These are phyloP conservation scores for Kitagawia praeruptora DNA, from an alignment of 129 eudicot species.

Conservation along the genomic window DNA sequence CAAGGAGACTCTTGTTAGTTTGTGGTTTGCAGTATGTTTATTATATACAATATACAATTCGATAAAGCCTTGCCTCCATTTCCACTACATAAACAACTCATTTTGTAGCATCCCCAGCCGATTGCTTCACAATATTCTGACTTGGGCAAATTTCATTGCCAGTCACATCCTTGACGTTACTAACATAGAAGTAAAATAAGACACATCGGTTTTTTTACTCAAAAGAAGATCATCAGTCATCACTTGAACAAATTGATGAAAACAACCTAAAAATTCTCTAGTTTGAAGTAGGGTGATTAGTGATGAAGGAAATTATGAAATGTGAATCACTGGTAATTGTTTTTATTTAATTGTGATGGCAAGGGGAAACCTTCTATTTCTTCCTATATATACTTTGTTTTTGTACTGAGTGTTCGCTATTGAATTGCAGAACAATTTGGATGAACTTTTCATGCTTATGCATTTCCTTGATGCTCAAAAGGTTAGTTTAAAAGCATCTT, in stretches of 20 bases:
- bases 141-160: background rate
- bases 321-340: background rate
- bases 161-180: background rate
- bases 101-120: background rate
- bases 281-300: background rate
- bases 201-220: background rate
- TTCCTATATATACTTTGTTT: background rate
- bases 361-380: background rate
- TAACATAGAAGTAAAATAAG: background rate
- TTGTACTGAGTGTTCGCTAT: conserved; percentile 6
- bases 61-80: too few species aligned
- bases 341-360: too few species aligned
- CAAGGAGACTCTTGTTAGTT: too few species aligned
- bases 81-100: too few species aligned
- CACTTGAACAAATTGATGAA: background rate
- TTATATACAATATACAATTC: too few species aligned
- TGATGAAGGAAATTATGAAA: background rate
- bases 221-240: background rate
- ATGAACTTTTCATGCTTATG: conserved; percentile 99
- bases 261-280: background rate
- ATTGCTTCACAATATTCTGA: background rate
- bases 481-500: conserved; percentile 41
- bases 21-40: too few species aligned
- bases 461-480: conserved; percentile 99
- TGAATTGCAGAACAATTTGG: conserved; percentile 83